phyloP scores from a whole-genome alignment of 106 monocot species.

The Phalaenopsis aphrodite region DNA sequence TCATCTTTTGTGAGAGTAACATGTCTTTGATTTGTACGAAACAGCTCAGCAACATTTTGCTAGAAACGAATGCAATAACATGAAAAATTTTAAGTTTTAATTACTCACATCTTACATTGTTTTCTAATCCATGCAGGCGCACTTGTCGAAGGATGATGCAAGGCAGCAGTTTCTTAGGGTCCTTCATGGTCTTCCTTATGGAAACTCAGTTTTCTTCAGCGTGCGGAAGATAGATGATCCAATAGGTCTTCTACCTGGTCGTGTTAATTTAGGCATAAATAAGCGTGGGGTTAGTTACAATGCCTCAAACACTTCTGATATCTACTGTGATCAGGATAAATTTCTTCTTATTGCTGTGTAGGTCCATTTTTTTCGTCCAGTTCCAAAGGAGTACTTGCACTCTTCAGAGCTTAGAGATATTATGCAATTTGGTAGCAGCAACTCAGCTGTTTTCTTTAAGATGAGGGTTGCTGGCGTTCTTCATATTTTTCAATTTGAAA shows the following conservation, averaged over 20 bases:
- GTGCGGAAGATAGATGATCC: slow-evolving; percentile 97
- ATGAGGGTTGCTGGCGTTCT: slow-evolving; percentile 98
- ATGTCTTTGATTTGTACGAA: not conserved
- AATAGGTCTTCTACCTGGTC: slow-evolving; percentile 93
- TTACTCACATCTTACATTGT: not conserved
- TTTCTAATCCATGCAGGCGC: slow-evolving; percentile 37
- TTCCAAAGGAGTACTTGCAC: slow-evolving; percentile 95
- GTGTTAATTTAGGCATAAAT: slow-evolving; percentile 89
- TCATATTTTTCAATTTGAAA: slow-evolving; percentile 98
- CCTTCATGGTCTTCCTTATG: slow-evolving; percentile 77
- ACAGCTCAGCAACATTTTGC: not conserved
- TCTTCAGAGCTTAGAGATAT: slow-evolving; percentile 95
- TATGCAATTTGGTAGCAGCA: slow-evolving; percentile 99
- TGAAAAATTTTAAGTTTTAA: not conserved
- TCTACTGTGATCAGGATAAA: not conserved
- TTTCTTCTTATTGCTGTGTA: slow-evolving; percentile 11
- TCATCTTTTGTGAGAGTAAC: not conserved
- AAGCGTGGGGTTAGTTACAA: slow-evolving; percentile 80
- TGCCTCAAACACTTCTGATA: slow-evolving; percentile 4
- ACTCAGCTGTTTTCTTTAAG: slow-evolving; percentile 94
- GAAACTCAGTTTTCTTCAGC: slow-evolving; percentile 88
- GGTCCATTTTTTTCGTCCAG: slow-evolving; percentile 99
- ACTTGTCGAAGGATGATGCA: slow-evolving; percentile 90
- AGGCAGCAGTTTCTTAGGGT: slow-evolving; percentile 93
- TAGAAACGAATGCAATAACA: not conserved